Percentiles rank a stretch among this genome's conserved stretches.
phyloP scores from a whole-genome alignment of 805 yeast species.

The Lachancea cidri region DNA sequence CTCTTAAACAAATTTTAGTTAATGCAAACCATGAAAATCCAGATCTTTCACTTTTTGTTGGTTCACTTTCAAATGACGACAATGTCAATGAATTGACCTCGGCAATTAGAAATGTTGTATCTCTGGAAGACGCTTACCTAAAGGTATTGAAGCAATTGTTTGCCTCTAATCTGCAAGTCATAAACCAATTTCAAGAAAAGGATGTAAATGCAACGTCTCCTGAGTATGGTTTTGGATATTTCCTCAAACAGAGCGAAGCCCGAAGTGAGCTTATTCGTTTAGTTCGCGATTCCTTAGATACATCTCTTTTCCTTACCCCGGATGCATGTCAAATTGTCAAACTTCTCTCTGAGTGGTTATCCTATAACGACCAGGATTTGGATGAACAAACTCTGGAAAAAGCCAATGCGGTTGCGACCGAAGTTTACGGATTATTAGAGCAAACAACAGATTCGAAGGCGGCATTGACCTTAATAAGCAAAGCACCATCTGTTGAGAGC shows the following conservation, averaged over 20 bases:
- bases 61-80: conserved; percentile 27
- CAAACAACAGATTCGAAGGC: conserved; percentile 36
- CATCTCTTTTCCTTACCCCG: conserved; percentile 37
- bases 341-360: conserved; percentile 65
- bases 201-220: conserved; percentile 55
- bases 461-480: conserved; percentile 41
- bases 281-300: conserved; percentile 44
- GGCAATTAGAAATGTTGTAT: conserved; percentile 40
- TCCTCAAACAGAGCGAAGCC: conserved; percentile 51
- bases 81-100: conserved; percentile 11
- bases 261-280: conserved; percentile 40
- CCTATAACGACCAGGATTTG: conserved; percentile 40
- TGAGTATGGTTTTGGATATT: conserved; percentile 83
- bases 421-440: conserved; percentile 37
- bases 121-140: conserved; percentile 69
- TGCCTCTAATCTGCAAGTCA: conserved; percentile 45
- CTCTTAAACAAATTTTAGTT: conserved; percentile 43
- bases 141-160: conserved; percentile 70
- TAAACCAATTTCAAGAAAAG: conserved; percentile 51
- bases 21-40: conserved; percentile 54
- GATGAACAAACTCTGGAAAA: conserved; percentile 23
- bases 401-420: conserved; percentile 29
- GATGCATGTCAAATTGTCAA: conserved; percentile 48
- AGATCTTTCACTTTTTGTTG: conserved; percentile 57
- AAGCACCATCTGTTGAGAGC: conserved; percentile 36